Conservation (phyloP, 2,329 filamentous ascomycete genomes). For the Ceratocystis eucalypticola region DNA sequence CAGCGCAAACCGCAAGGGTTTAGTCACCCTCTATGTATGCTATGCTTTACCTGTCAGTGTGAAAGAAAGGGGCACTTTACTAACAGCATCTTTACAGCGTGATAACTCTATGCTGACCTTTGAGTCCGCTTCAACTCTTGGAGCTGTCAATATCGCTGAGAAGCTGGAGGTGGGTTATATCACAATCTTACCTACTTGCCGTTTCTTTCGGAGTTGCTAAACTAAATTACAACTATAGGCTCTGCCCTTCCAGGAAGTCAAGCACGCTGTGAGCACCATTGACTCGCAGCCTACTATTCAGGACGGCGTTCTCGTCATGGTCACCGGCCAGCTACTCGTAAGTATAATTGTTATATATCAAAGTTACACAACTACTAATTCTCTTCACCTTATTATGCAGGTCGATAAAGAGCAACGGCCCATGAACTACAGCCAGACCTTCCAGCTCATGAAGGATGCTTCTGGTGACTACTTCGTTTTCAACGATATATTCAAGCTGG, state of each 20-base stretch:
- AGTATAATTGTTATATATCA: slow-evolving; percentile 24
- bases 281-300: slow-evolving; percentile 64
- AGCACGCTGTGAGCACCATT: slow-evolving; percentile 61
- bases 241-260: slow-evolving; percentile 69
- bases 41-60: slow-evolving; percentile 27
- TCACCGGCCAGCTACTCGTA: slow-evolving; percentile 78
- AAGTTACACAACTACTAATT: not conserved
- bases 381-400: slow-evolving; percentile 31
- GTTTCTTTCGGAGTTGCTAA: slow-evolving; percentile 6
- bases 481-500: slow-evolving; percentile 91
- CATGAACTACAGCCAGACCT: slow-evolving; percentile 83
- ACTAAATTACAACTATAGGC: slow-evolving; percentile 33
- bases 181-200: slow-evolving; percentile 8
- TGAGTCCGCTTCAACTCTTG: slow-evolving; percentile 55
- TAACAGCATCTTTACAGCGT: slow-evolving; percentile 40
- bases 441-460: slow-evolving; percentile 63
- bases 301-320: slow-evolving; percentile 68
- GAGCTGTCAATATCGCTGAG: slow-evolving; percentile 53
- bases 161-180: slow-evolving; percentile 58
- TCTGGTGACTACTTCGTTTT: slow-evolving; percentile 65
- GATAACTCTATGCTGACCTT: slow-evolving; percentile 87
- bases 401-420: slow-evolving; percentile 74
- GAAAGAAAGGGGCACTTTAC: not conserved
- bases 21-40: slow-evolving; percentile 69
- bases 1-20: slow-evolving; percentile 52